These are phyloP conservation scores for Coemansia sp. DNA, from an alignment of 192 early-diverging fungal genomes.

Conservation along the genomic window DNA sequence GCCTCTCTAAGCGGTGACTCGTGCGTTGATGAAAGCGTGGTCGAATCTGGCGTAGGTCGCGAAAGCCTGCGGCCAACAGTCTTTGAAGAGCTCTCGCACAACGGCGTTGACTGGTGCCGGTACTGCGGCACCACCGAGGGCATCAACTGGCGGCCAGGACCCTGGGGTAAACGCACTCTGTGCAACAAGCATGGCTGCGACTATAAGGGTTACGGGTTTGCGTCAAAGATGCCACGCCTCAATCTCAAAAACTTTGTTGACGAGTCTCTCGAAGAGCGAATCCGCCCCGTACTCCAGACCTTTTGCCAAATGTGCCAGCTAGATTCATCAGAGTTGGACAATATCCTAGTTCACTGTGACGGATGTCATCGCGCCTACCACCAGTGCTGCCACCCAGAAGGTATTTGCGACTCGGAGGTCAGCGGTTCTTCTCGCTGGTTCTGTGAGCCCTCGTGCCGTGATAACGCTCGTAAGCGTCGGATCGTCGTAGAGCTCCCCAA, in stretches of 20 bases:
- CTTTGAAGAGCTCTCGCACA: conserved; percentile 54
- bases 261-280: conserved; percentile 78
- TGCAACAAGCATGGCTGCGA: conserved; percentile 98
- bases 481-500: conserved; percentile 59
- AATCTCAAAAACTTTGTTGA: conserved; percentile 77
- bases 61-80: conserved; percentile 57
- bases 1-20: conserved; percentile 57
- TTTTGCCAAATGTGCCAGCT: conserved; percentile 81
- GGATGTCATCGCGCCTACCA: conserved; percentile 86
- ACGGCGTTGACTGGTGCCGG: conserved; percentile 80
- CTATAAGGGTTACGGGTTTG: conserved; percentile 94
- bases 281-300: conserved; percentile 87
- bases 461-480: conserved; percentile 44
- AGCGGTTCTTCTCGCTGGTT: conserved; percentile 34
- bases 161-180: conserved; percentile 92
- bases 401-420: conserved; percentile 26
- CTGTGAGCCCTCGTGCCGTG: conserved; percentile 50
- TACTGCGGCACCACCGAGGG: conserved; percentile 92
- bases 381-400: conserved; percentile 65
- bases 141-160: conserved; percentile 89
- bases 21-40: conserved; percentile 38
- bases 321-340: conserved; percentile 63
- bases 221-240: conserved; percentile 83
- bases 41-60: conserved; percentile 35
- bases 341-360: conserved; percentile 77